These are phyloP conservation scores for Kregervanrija pseudodelftensis DNA, from an alignment of 805 yeast genomes.

Conservation along the genomic window DNA sequence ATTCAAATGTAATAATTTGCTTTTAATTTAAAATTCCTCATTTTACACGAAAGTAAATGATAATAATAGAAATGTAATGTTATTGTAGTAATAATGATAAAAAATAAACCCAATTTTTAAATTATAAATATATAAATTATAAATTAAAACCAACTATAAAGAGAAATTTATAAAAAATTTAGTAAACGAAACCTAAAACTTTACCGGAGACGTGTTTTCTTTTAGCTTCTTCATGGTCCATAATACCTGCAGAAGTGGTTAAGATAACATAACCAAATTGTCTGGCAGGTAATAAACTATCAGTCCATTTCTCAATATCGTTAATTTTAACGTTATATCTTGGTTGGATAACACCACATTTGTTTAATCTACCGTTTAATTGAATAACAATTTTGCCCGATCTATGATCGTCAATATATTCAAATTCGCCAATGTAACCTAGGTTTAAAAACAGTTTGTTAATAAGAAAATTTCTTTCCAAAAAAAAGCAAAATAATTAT, in stretches of 20 bases:
- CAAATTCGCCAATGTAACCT: slow-evolving; percentile 95
- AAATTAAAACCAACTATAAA: not conserved
- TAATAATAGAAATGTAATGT: no score
- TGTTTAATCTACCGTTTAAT: slow-evolving; percentile 97
- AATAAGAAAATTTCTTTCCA: no score
- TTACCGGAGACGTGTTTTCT: slow-evolving; percentile 99
- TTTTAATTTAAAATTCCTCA: no score
- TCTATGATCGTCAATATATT: slow-evolving; percentile 99
- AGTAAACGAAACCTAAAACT: slow-evolving; percentile 97
- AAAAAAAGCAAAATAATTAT: not conserved
- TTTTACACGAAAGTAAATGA: no score
- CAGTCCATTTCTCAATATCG: slow-evolving; percentile 98
- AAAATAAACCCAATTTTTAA: no score
- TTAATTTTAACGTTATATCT: slow-evolving; percentile 94
- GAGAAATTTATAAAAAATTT: slow-evolving; percentile 23
- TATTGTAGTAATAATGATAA: no score
- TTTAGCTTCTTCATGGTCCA: slow-evolving; percentile 99
- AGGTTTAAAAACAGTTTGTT: slow-evolving; percentile 23
- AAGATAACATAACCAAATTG: slow-evolving; percentile 97
- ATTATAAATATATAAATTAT: not conserved
- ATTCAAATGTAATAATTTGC: no score
- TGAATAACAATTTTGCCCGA: slow-evolving; percentile 96
- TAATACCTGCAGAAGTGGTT: slow-evolving; percentile 98
- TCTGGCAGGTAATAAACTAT: slow-evolving; percentile 97
- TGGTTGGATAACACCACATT: slow-evolving; percentile 98